Evolutionary conservation across 352 stramenopile species (phyloP).

Genomic region (Pythium guiyangense): DNA sequence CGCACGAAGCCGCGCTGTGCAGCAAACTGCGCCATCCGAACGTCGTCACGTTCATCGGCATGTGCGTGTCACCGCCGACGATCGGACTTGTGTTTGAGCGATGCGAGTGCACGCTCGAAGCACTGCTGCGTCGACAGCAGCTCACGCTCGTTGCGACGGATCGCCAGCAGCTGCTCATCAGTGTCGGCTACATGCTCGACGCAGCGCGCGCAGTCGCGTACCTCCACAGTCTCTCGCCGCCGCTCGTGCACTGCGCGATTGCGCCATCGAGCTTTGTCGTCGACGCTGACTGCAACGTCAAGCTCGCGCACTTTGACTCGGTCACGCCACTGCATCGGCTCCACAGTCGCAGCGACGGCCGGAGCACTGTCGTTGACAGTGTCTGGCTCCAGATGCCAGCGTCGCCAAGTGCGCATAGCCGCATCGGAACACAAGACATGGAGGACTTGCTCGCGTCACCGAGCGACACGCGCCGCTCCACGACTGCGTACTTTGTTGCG

Average conservation of each 20-base stretch:
- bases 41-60: slow-evolving; percentile 50
- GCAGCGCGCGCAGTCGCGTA: slow-evolving; percentile 55
- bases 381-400: not conserved
- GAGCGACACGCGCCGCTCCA: not conserved
- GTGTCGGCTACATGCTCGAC: slow-evolving; percentile 59
- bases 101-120: slow-evolving; percentile 48
- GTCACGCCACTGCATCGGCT: slow-evolving; percentile 19
- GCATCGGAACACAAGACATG: not conserved
- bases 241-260: slow-evolving; percentile 87
- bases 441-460: not conserved
- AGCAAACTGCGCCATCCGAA: slow-evolving; percentile 48
- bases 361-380: not conserved
- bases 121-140: slow-evolving; percentile 20
- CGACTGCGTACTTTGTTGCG: slow-evolving; percentile 35
- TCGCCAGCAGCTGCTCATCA: slow-evolving; percentile 40
- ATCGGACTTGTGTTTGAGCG: slow-evolving; percentile 64
- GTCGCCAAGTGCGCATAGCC: not conserved
- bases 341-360: not conserved
- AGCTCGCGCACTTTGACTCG: slow-evolving; percentile 66
- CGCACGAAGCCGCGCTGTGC: slow-evolving; percentile 36
- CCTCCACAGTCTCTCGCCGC: slow-evolving; percentile 57
- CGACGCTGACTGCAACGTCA: slow-evolving; percentile 34
- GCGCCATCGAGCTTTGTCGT: slow-evolving; percentile 92
- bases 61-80: slow-evolving; percentile 54
- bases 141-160: slow-evolving; percentile 9